Evolutionary conservation across 225 moss, liverwort and hornwort genomes (phyloP), one percentile per base, ranked within the genome.

Genomic region (Climacium dendroides): DNA sequence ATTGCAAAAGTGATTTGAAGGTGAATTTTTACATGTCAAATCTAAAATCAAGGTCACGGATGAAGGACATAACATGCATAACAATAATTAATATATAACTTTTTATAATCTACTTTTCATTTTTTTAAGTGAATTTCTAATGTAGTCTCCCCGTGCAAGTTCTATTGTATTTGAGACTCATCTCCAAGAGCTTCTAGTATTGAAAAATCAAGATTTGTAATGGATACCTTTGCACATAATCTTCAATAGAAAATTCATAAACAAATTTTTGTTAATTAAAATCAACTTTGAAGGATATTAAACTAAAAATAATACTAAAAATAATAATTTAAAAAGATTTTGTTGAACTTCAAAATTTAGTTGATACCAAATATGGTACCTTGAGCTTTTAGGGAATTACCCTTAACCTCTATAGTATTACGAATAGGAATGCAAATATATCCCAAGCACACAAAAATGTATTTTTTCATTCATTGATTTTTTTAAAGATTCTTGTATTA

Each of bases 81-180:
- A 10, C 11, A 0, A 47, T 73, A 11, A 45, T 73, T 47, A 6
- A 29, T 18, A 18, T 28, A 28, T 2, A 41, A 45, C 10, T 45
- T 71, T 71, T 28, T 9, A 43, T 28, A 71, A 43, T 28, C 2
- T 72, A 45, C 26, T 71, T 5, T 28, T 16, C 0, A 26, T 4
- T 15, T 45, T 45, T 72, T 29, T 5, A 10, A 8, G 6, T 69
- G 1, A 39, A 39, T 69, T 39, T 28, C 3, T 28, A 10, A 12
- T 50, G 4, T 50, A 2, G 50, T 2, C 19, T 19, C 1, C 7
- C 6, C 0, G 8, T 45, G 11, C 2, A 47, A 47, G 6, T 6
- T 73, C 74, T 74, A 47, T 4, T 48, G 6, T 19, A 32, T 50
- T 19, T 19, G 48, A 74, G 19, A 28, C 7, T 32, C 18, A 19